Evolutionary conservation across 1,284 basidiomycete species (phyloP), one percentile per base, ranked within the genome.

Genomic region (Ustilago cynodontis): DNA sequence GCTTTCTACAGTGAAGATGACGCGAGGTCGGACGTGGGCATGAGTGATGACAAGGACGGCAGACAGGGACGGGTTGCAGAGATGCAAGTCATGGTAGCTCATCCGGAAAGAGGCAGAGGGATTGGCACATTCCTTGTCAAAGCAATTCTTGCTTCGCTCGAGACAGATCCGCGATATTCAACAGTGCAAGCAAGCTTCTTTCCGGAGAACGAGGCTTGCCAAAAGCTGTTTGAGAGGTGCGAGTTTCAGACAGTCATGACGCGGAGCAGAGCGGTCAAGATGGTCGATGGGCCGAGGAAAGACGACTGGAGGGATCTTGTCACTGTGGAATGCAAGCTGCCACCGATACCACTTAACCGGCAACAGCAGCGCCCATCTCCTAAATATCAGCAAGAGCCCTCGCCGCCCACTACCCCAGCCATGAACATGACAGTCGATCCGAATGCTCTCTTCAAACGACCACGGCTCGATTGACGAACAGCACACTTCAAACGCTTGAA

Each of bases 141-240:
- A 1, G 55, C 71, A 1, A 22, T 78, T 1, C 7, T 75, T 24
- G 22, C 65, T 16, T 68, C 67, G 6, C 24, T 77, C 3, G 16
- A 20, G 20, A 39, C 33, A 11, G 71, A 73, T 22, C 31, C 33
- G 3, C 53, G 55, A 16, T 71, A 57, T 33, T 68, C 65, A 31
- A 69, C 33, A 5, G 56, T 78, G 4, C 76, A 78, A 49, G 71
- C 76, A 24, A 57, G 43, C 37, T 68, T 62, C 45, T 75, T 74
- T 24, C 59, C 56, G 6, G 68, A 71, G 18, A 71, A 75, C 52
- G 13, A 28, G 9, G 65, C 62, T 11, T 69, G 65, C 24, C 20
- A 26, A 0, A 56, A 28, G 13, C 37, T 78, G 31, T 65, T 78
- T 14, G 50, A 45, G 3, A 29, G 20, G 20, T 51, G 59, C n/a